These are phyloP conservation scores for Pleurotus platypus DNA, from an alignment of 768 basidiomycete genomes.

Conservation along the genomic window DNA sequence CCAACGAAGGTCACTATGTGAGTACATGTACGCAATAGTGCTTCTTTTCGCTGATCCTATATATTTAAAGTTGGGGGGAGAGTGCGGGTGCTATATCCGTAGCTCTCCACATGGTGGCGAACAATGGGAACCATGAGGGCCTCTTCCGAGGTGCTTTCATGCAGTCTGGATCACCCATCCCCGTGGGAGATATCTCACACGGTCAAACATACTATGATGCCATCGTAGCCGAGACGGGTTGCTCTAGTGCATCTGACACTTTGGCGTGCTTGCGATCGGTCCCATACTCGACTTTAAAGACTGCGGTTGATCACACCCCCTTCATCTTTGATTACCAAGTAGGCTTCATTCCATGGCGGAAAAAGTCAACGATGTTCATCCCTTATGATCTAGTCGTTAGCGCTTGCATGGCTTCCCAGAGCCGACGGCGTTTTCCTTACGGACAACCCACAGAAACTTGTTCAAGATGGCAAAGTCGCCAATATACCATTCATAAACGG, in stretches of 20 bases:
- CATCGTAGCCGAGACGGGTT: slow-evolving; percentile 31
- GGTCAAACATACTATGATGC: slow-evolving; percentile 44
- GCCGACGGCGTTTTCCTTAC: slow-evolving; percentile 47
- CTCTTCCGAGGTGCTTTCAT: slow-evolving; percentile 50
- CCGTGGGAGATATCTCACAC: slow-evolving; percentile 35
- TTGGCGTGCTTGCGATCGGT: slow-evolving; percentile 36
- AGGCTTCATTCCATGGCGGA: too few species aligned
- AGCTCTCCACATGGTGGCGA: slow-evolving; percentile 45
- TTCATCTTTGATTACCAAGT: slow-evolving; percentile 37
- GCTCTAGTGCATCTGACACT: slow-evolving; percentile 30
- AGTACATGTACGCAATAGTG: slow-evolving; percentile 1
- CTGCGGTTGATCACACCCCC: slow-evolving; percentile 36
- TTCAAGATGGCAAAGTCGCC: slow-evolving; percentile 40
- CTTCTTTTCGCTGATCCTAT: background rate
- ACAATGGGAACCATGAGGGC: slow-evolving; percentile 39
- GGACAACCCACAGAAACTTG: slow-evolving; percentile 37
- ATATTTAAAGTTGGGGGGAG: slow-evolving; percentile 32
- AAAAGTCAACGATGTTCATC: too few species aligned
- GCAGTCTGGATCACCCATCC: slow-evolving; percentile 45
- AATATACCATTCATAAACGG: slow-evolving; percentile 45
- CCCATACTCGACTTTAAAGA: slow-evolving; percentile 30
- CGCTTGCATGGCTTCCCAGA: slow-evolving; percentile 45
- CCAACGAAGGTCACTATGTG: slow-evolving; percentile 58
- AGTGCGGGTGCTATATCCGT: slow-evolving; percentile 53
- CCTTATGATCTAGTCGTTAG: too few species aligned